Base-by-base conservation (phyloP, 768 basidiomycete genomes). In the Pleurotus giganteus region DNA sequence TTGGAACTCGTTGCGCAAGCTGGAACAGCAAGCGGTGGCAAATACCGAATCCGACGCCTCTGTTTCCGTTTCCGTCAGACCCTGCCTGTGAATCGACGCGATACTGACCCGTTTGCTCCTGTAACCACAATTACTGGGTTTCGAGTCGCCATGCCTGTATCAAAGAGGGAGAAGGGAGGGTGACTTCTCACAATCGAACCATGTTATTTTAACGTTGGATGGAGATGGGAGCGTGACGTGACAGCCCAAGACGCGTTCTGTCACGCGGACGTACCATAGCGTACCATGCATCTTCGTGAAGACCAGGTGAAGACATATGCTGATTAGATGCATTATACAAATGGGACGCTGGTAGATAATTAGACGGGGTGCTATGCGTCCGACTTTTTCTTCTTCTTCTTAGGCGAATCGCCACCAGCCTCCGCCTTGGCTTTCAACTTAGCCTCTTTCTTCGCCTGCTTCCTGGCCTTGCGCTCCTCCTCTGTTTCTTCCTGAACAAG, bases 31-130 rank as follows among this genome's bases (percentile, higher is more conserved):
- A 77, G 44, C 92, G 85, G 57, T 86, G 82, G 71, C 90, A 92
- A 41, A 89, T 86, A 11, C 89, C 90, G 65, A 87, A 89, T 13
- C 92, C 92, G 15, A 94, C 78, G 54, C 92, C 92, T 34, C 91
- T 94, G 65, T 2, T 59, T n/a, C n/a, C n/a, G n/a, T 55, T 54
- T 51, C 57, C 55, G 54, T 27, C 36, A 34, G 51, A 29, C 32
- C 15, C 19, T 26, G 24, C 4, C 27, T 54, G 12, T 43, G 28
- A 26, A 41, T 23, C 37, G 17, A 47, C 15, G 15, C 34, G 36
- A n/a, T n/a, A 60, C 77, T 46, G 65, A 86, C 87, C 77, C 74
- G 62, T 88, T 89, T 8, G 86, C 87, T 34, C 87, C 87, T 17
- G 87, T 89, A 7, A 89, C 84, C 41, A 89, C 67, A 45, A 87